Evolutionary conservation across 2,329 filamentous ascomycete species (phyloP).

Genomic region (Rhytidhysteron rufulum): DNA sequence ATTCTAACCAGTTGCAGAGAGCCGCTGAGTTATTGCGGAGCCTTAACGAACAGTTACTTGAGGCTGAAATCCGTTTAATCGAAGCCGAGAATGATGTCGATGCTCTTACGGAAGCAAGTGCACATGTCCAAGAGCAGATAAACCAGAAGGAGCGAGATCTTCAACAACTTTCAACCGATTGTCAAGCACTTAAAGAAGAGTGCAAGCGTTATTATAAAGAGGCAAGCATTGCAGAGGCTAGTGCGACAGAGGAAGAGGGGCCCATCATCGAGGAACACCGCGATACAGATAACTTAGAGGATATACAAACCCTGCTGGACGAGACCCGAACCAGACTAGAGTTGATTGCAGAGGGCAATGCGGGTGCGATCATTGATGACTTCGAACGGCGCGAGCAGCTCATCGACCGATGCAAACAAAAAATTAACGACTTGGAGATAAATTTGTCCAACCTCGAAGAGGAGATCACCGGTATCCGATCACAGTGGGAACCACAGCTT

Average conservation of each 20-base stretch:
- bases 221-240: slow-evolving; percentile 9
- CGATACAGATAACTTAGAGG: slow-evolving; percentile 40
- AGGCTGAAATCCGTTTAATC: slow-evolving; percentile 66
- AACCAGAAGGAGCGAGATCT: slow-evolving; percentile 19
- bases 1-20: slow-evolving; percentile 39
- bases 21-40: slow-evolving; percentile 60
- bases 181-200: slow-evolving; percentile 4
- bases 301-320: slow-evolving; percentile 69
- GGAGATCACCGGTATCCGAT: slow-evolving; percentile 63
- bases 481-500: slow-evolving; percentile 77
- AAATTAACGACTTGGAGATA: slow-evolving; percentile 53
- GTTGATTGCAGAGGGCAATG: slow-evolving; percentile 74
- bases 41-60: slow-evolving; percentile 61
- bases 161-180: slow-evolving; percentile 12
- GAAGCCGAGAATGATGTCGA: slow-evolving; percentile 81
- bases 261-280: slow-evolving; percentile 16
- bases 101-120: slow-evolving; percentile 63
- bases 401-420: slow-evolving; percentile 63
- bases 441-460: slow-evolving; percentile 54
- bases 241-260: slow-evolving; percentile 22
- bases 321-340: slow-evolving; percentile 73
- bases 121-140: slow-evolving; percentile 28
- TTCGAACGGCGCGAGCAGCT: slow-evolving; percentile 54
- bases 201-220: slow-evolving; percentile 12
- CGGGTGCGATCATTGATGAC: slow-evolving; percentile 68